These are phyloP conservation scores for Trichosporon coremiiforme DNA, from an alignment of 1,284 basidiomycete species.

Conservation along the genomic window DNA sequence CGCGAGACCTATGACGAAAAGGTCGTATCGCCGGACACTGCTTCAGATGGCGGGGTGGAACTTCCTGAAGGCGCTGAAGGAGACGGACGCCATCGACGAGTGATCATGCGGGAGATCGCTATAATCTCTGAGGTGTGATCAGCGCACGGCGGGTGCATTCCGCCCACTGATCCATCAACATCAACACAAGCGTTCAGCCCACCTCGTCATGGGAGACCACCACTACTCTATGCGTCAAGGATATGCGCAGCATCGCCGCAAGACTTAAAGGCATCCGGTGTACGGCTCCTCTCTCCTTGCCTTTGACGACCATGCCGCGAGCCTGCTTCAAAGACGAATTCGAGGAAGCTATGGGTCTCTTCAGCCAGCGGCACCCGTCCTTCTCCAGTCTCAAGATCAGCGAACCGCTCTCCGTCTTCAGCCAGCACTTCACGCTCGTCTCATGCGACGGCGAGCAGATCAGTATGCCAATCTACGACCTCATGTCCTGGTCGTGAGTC, in stretches of 20 bases:
- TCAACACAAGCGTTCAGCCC: neutral
- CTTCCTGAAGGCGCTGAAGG: slow-evolving; percentile 16
- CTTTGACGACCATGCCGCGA: neutral
- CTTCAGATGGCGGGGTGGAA: slow-evolving; percentile 16
- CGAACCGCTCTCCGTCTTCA: neutral
- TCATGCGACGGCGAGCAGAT: neutral
- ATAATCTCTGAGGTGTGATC: neutral
- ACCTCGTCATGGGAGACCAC: neutral
- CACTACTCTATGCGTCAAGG: neutral
- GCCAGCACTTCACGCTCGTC: neutral
- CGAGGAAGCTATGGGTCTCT: neutral
- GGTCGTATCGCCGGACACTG: neutral
- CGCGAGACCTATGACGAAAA: slow-evolving; percentile 9
- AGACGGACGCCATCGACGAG: slow-evolving; percentile 9
- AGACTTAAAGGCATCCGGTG: neutral
- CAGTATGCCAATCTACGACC: neutral
- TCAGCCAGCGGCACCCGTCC: neutral
- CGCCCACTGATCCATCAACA: neutral
- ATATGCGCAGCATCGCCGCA: too few relatives aligned
- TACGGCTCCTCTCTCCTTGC: neutral
- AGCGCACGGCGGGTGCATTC: neutral
- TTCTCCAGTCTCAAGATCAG: neutral
- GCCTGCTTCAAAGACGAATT: neutral
- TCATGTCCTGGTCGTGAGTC: slow-evolving; percentile 12
- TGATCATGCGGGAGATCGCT: neutral